Evolutionary conservation across 2,329 filamentous ascomycete species (phyloP), one percentile per base, ranked within the genome.

Genomic region (Sclerotinia spermophila): DNA sequence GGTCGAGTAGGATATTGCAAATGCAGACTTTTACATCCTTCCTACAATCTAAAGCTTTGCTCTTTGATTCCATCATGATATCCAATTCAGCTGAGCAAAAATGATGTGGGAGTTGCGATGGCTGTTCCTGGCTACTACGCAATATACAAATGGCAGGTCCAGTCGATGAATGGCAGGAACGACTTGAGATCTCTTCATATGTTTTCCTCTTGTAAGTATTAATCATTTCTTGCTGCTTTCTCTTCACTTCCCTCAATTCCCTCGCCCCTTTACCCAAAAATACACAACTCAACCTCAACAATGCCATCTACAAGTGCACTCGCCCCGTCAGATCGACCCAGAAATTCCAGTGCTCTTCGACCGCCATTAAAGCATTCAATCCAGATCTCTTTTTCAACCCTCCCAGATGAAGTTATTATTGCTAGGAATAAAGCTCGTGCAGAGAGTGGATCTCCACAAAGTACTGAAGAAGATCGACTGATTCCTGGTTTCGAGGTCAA

Each of bases 401-500:
- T 53, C 11, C 45, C 62, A 10, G 48, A 66, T 66, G 62, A 66
- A 42, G 45, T 48, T 6, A 53, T 42, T 8, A 35, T 53, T 66
- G 45, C 45, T 45, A 53, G 62, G 33, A 40, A 53, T 15, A 53
- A 48, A 66, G 21, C 62, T 21, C 35, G n/a, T 24, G 24, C 3
- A 15, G 45, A 53, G 17, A 30, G n/a, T 40, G 62, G n/a, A 30
- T 40, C 33, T 42, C 59, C 38, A 55, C 44, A 55, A 10, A 61
- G 67, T 17, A 38, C 33, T 56, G 61, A 64, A n/a, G 59, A 64
- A 30, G 51, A 56, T 21, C 38, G 42, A 27, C 60, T 66, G 13
- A 69, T 69, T 35, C 68, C 59, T 5, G 33, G 15, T 48, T 64
- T 65, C 35, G 68, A 69, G 30, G 53, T 74, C 62, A 74, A 75